Evolutionary conservation across 164 flowering plant genomes (phyloP).

Genomic region (Cinnamomum micranthum): DNA sequence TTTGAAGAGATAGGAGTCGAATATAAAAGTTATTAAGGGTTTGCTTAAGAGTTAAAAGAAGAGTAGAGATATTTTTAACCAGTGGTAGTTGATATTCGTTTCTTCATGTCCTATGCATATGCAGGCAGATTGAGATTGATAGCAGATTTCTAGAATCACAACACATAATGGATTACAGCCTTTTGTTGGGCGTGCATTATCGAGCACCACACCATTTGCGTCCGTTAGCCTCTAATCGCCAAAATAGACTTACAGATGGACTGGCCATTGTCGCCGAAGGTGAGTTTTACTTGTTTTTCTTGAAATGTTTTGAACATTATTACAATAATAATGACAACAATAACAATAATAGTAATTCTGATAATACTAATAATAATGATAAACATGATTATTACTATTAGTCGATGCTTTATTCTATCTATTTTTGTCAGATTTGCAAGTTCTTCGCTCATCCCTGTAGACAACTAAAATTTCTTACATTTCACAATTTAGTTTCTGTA

Average conservation of each 20-base stretch:
- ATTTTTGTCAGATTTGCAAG: too few species aligned
- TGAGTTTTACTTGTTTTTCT: constrained; percentile 14
- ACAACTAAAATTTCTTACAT: too few species aligned
- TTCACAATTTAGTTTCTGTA: too few species aligned
- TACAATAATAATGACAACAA: too few species aligned
- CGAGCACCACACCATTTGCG: constrained; percentile 86
- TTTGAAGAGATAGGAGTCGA: neutral
- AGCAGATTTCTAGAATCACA: constrained; percentile 82
- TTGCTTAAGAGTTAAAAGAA: neutral
- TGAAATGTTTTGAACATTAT: neutral
- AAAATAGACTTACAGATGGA: constrained; percentile 46
- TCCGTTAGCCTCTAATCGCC: constrained; percentile 40
- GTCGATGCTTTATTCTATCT: too few species aligned
- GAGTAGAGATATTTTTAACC: neutral
- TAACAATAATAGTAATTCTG: too few species aligned
- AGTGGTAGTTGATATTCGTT: neutral
- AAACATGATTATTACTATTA: too few species aligned
- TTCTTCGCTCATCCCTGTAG: too few species aligned
- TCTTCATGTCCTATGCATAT: constrained; percentile 5
- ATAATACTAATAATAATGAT: too few species aligned
- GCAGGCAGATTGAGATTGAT: constrained; percentile 92
- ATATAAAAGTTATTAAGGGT: neutral
- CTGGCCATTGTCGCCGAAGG: constrained; percentile 80
- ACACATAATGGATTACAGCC: constrained; percentile 97
- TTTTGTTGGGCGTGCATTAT: constrained; percentile 92